These are phyloP conservation scores for Hericium coralloides DNA, from an alignment of 768 basidiomycete genomes.

Conservation along the genomic window DNA sequence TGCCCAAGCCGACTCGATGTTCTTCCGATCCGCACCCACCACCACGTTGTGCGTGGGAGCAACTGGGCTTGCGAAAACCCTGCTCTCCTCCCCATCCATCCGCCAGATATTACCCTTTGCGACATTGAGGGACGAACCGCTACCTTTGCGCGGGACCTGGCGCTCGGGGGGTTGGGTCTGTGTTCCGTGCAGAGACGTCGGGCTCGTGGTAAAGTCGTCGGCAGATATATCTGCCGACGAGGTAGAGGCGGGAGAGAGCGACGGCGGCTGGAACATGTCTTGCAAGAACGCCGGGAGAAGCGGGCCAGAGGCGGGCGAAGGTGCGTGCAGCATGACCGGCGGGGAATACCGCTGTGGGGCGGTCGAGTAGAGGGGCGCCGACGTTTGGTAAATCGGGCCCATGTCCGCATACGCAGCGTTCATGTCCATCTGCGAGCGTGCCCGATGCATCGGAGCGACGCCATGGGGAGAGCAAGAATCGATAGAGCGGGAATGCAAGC, in stretches of 20 bases:
- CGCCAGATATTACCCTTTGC: background rate
- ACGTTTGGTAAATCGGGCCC: constrained; percentile 66
- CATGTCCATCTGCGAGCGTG: constrained; percentile 24
- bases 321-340: constrained; percentile 18
- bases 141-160: background rate
- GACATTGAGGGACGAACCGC: background rate
- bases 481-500: background rate
- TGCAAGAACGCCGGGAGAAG: constrained; percentile 74
- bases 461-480: background rate
- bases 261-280: constrained; percentile 64
- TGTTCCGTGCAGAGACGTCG: background rate
- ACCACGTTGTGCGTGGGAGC: background rate
- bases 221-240: constrained; percentile 57
- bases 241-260: constrained; percentile 42
- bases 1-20: background rate
- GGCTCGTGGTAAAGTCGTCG: constrained; percentile 24
- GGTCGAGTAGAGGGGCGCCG: constrained; percentile 26
- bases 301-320: constrained; percentile 23
- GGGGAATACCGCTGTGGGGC: constrained; percentile 30
- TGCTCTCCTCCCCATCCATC: background rate
- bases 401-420: constrained; percentile 37
- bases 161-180: background rate
- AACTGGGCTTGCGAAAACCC: background rate
- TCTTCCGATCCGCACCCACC: background rate
- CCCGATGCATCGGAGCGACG: background rate